Conservation (phyloP, 1,284 basidiomycete species). For the Irpex lacteus region DNA sequence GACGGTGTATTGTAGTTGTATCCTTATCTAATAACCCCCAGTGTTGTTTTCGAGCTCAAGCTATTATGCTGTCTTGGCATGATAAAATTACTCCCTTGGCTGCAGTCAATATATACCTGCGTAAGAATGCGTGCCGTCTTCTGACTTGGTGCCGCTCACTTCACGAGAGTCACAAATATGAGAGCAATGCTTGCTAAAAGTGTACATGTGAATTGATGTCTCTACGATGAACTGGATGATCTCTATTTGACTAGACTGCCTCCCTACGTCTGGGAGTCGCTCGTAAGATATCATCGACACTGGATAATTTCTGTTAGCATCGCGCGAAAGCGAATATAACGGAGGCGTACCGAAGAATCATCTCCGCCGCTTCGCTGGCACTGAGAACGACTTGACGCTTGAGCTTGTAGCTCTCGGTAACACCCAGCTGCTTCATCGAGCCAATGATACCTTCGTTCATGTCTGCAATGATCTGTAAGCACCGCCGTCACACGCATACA, state of each 20-base stretch:
- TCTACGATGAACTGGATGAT: neutral
- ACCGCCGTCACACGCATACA: neutral
- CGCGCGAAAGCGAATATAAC: neutral
- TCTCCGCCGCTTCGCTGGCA: slow-evolving; percentile 96
- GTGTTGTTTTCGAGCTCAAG: too few species aligned
- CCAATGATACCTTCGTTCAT: slow-evolving; percentile 85
- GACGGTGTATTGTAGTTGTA: too few species aligned
- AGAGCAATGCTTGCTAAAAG: neutral
- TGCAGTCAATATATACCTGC: too few species aligned
- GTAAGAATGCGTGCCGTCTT: too few species aligned
- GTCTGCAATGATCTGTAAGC: slow-evolving; percentile 46
- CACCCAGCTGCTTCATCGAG: slow-evolving; percentile 85
- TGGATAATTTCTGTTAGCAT: slow-evolving; percentile 1
- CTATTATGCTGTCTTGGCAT: too few species aligned
- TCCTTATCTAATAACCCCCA: too few species aligned
- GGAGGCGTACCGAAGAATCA: slow-evolving; percentile 86
- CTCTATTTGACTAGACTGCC: slow-evolving; percentile 43
- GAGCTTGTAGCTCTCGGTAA: slow-evolving; percentile 97
- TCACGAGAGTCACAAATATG: neutral
- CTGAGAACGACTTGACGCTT: slow-evolving; percentile 94
- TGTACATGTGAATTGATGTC: neutral
- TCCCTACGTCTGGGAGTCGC: slow-evolving; percentile 65
- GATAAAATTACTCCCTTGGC: too few species aligned
- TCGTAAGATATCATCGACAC: slow-evolving; percentile 69
- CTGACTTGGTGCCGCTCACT: neutral